Percentiles rank a stretch among this genome's conserved stretches.
These are phyloP conservation scores for Trifolium subterraneum DNA, from an alignment of 306 rosid species.

Conservation along the genomic window DNA sequence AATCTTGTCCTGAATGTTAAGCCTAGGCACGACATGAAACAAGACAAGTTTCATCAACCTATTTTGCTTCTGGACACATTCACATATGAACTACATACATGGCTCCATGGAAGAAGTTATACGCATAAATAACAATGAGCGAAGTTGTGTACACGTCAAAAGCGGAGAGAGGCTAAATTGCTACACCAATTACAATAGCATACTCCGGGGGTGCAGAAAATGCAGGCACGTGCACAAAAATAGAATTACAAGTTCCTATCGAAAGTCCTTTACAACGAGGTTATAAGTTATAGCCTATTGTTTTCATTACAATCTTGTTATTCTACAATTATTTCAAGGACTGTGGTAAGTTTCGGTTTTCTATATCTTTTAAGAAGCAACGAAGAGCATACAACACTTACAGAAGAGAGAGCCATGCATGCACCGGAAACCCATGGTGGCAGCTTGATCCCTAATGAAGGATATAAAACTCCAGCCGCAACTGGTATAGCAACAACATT, in stretches of 20 bases:
- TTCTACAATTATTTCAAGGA: conserved; percentile 87
- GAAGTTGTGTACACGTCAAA: neutral
- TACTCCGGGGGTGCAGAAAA: conserved; percentile 23
- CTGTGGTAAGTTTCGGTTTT: conserved; percentile 79
- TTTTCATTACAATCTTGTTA: conserved; percentile 45
- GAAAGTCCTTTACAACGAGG: conserved; percentile 35
- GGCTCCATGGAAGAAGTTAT: neutral
- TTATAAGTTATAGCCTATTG: conserved; percentile 37
- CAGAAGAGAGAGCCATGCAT: conserved; percentile 96
- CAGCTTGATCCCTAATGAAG: conserved; percentile 72
- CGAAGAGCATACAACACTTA: conserved; percentile 92
- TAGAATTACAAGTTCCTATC: conserved; percentile 36
- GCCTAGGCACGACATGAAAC: neutral
- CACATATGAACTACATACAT: neutral
- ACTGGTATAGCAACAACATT: conserved; percentile 84
- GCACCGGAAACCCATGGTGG: conserved; percentile 99
- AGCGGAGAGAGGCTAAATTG: neutral
- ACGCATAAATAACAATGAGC: neutral
- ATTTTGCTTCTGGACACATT: neutral
- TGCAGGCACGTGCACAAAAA: conserved; percentile 46
- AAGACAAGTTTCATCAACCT: neutral
- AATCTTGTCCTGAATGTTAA: neutral
- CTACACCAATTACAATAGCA: conserved; percentile 38
- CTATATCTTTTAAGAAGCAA: conserved; percentile 82
- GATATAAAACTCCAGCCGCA: conserved; percentile 85